Percentiles rank a stretch among this genome's conserved stretches.
These are phyloP conservation scores for Keithomyces neogunnii DNA, from an alignment of 2,329 filamentous ascomycete genomes.

Conservation along the genomic window DNA sequence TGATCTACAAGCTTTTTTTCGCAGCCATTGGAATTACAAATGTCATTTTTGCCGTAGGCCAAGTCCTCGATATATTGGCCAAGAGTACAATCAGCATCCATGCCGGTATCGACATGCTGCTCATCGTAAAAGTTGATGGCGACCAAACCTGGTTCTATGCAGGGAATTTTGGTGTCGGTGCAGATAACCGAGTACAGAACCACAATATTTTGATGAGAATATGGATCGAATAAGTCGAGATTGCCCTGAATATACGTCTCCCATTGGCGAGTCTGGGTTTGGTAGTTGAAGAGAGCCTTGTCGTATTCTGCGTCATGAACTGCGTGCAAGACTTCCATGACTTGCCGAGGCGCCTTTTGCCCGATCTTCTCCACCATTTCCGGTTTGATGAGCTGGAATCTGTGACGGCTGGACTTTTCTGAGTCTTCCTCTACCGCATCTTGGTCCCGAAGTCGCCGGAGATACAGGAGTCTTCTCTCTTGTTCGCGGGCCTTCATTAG, in stretches of 20 bases:
- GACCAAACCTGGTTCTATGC: slow-evolving; percentile 82
- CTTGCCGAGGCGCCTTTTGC: slow-evolving; percentile 71
- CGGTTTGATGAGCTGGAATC: slow-evolving; percentile 85
- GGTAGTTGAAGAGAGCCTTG: slow-evolving; percentile 85
- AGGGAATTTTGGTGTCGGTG: slow-evolving; percentile 87
- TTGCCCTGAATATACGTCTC: slow-evolving; percentile 89
- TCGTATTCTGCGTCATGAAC: slow-evolving; percentile 97
- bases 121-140: slow-evolving; percentile 92
- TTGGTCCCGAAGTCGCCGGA: slow-evolving; percentile 77
- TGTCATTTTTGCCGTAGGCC: slow-evolving; percentile 64
- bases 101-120: slow-evolving; percentile 61
- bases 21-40: slow-evolving; percentile 77
- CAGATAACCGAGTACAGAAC: slow-evolving; percentile 91
- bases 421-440: slow-evolving; percentile 51
- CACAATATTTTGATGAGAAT: slow-evolving; percentile 92
- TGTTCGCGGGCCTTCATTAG: slow-evolving; percentile 88
- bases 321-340: slow-evolving; percentile 88
- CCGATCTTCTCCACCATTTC: slow-evolving; percentile 89
- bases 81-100: slow-evolving; percentile 83
- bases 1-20: slow-evolving; percentile 86
- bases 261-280: slow-evolving; percentile 92
- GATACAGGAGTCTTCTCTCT: slow-evolving; percentile 72
- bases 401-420: slow-evolving; percentile 57
- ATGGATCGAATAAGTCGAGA: slow-evolving; percentile 84
- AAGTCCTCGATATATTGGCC: slow-evolving; percentile 94